Evolutionary conservation across 2,329 filamentous ascomycete genomes (phyloP), one percentile per base, ranked within the genome.

Genomic region (Claviceps purpurea): DNA sequence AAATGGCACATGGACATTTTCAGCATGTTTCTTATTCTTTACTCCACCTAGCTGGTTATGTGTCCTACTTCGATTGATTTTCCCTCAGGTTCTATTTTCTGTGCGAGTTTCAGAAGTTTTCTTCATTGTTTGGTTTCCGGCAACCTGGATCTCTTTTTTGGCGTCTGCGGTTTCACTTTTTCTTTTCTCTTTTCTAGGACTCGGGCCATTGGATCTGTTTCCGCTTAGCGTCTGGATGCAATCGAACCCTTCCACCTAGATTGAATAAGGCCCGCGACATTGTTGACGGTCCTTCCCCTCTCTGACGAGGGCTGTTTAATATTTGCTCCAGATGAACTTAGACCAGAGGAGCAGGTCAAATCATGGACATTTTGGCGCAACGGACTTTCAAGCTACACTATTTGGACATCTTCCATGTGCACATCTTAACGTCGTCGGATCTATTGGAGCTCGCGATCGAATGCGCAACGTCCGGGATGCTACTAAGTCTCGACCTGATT

Each of bases 41-140:
- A 20, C 30, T 18, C n/a, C 37, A 34, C 30, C 30, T 34, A 34
- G 10, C 30, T 34, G 30, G 42, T n/a, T n/a, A 1, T 26, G 24
- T 22, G 46, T 30, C 24, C 34, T 47, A 18, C 3, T 47, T 39
- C 30, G 48, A 40, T 50, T 24, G 50, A 50, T 52, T 48, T 24
- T 62, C 61, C 55, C 57, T 61, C 62, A 59, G 58, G 58, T 65
- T 61, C 58, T 40, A 55, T 58, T 39, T 38, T 8, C 34, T 39
- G 30, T 61, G 56, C 13, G 13, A 37, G 40, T n/a, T 13, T 6
- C 56, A 58, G 61, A 57, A 60, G 60, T 60, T 57, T 60, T 57
- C 57, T 54, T 57, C 57, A 59, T 52, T 54, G 55, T 57, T 62
- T 55, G 52, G 41, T 49, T 50, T 42, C 43, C 7, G 55, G 55